phyloP scores from a whole-genome alignment of 495 filamentous ascomycete species.

The Thermochaetoides thermophila region DNA sequence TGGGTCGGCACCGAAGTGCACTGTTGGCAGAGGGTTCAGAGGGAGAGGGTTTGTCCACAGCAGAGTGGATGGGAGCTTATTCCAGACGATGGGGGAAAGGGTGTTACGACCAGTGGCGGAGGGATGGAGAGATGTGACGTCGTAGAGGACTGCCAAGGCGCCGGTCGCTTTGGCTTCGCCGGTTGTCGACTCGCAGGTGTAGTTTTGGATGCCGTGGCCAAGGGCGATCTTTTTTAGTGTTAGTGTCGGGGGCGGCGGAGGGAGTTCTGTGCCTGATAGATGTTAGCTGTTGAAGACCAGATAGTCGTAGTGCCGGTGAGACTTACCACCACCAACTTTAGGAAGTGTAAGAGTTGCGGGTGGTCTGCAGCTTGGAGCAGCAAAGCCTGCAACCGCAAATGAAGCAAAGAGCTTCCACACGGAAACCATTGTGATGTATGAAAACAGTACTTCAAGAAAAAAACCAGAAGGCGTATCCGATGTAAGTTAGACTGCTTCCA shows the following conservation, averaged over 20 bases:
- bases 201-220: slow-evolving; percentile 67
- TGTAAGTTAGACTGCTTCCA: too few relatives aligned
- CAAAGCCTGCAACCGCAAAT: slow-evolving; percentile 13
- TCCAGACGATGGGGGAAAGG: slow-evolving; percentile 15
- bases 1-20: slow-evolving; percentile 18
- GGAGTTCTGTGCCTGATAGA: slow-evolving; percentile 24
- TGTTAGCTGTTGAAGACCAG: neutral
- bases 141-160: slow-evolving; percentile 54
- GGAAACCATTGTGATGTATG: slow-evolving; percentile 17
- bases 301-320: too few relatives aligned
- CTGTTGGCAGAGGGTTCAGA: slow-evolving; percentile 25
- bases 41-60: slow-evolving; percentile 22
- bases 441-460: slow-evolving; percentile 3
- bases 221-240: slow-evolving; percentile 47
- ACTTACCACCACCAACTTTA: slow-evolving; percentile 12
- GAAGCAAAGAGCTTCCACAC: slow-evolving; percentile 12
- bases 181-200: slow-evolving; percentile 38
- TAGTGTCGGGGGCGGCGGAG: slow-evolving; percentile 28
- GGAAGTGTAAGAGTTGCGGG: slow-evolving; percentile 12
- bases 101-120: slow-evolving; percentile 17
- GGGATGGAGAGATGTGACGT: slow-evolving; percentile 36
- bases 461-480: slow-evolving; percentile 1
- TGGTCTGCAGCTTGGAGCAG: slow-evolving; percentile 7
- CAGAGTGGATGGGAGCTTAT: slow-evolving; percentile 16
- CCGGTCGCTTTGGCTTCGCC: slow-evolving; percentile 31